These are phyloP conservation scores for Globisporangium nunn DNA, from an alignment of 352 stramenopile species.

Conservation along the genomic window DNA sequence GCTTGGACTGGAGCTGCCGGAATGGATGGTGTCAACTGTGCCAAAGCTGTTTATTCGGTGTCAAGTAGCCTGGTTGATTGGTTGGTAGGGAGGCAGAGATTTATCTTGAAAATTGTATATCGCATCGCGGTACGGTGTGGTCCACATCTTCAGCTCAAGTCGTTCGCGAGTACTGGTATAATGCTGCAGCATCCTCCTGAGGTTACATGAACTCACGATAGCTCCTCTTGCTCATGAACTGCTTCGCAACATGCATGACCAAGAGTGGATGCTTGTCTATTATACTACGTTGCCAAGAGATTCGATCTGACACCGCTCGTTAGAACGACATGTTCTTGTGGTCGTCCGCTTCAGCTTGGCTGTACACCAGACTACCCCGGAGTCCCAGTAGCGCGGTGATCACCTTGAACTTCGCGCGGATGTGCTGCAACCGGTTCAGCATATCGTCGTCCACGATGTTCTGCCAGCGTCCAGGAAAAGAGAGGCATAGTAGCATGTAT, in stretches of 20 bases:
- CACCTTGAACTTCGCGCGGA: slow-evolving; percentile 82
- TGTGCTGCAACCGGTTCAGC: slow-evolving; percentile 53
- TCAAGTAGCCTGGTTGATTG: too few relatives aligned
- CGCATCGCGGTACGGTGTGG: too few relatives aligned
- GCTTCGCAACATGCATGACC: too few relatives aligned
- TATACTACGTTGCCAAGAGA: not conserved
- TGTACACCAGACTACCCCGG: slow-evolving; percentile 57
- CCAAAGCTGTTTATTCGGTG: too few relatives aligned
- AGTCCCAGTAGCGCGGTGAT: slow-evolving; percentile 56
- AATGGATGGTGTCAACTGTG: not conserved
- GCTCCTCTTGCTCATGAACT: too few relatives aligned
- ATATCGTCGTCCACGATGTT: slow-evolving; percentile 80
- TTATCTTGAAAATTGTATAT: too few relatives aligned
- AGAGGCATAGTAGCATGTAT: too few relatives aligned
- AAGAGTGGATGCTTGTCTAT: not conserved
- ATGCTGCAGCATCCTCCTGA: too few relatives aligned
- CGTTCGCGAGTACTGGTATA: too few relatives aligned
- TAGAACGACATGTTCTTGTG: slow-evolving; percentile 87
- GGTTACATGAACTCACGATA: too few relatives aligned
- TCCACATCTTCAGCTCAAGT: too few relatives aligned
- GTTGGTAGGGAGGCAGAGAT: too few relatives aligned
- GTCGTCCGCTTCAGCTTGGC: slow-evolving; percentile 47
- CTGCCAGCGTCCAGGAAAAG: slow-evolving; percentile 15
- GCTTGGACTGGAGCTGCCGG: slow-evolving; percentile 4
- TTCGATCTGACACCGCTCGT: not conserved